These are phyloP conservation scores for Tetrahymena elliotti DNA, from an alignment of 73 alveolate genomes.

Conservation along the genomic window DNA sequence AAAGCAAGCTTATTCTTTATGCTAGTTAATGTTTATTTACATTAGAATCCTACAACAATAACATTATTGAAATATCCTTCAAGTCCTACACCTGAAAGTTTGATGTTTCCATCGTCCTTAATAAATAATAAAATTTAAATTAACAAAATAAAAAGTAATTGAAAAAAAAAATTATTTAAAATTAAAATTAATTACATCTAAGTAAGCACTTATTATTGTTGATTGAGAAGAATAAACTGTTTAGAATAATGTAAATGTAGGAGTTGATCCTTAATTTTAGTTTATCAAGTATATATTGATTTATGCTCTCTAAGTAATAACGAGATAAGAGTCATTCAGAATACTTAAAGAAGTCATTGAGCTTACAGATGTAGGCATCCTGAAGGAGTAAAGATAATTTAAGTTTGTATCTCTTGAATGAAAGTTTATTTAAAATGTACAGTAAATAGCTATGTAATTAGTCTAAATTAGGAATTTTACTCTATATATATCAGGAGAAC, in stretches of 20 bases:
- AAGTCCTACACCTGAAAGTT: not conserved
- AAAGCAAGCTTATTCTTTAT: not conserved
- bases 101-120: not conserved
- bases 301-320: not conserved
- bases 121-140: too few relatives aligned
- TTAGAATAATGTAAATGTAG: not conserved
- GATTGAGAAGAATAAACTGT: not conserved
- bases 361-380: not conserved
- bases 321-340: not conserved
- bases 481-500: not conserved
- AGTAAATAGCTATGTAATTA: not conserved
- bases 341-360: not conserved
- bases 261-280: not conserved
- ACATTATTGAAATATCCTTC: not conserved
- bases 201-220: not conserved
- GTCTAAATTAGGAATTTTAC: not conserved
- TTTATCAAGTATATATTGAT: not conserved
- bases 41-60: not conserved
- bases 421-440: not conserved
- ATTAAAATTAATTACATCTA: not conserved
- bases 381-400: not conserved
- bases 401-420: not conserved
- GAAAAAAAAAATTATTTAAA: too few relatives aligned
- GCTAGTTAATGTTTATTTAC: not conserved
- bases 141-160: too few relatives aligned